These are phyloP conservation scores for Telopea speciosissima DNA, from an alignment of 177 flowering plant genomes.

Conservation along the genomic window DNA sequence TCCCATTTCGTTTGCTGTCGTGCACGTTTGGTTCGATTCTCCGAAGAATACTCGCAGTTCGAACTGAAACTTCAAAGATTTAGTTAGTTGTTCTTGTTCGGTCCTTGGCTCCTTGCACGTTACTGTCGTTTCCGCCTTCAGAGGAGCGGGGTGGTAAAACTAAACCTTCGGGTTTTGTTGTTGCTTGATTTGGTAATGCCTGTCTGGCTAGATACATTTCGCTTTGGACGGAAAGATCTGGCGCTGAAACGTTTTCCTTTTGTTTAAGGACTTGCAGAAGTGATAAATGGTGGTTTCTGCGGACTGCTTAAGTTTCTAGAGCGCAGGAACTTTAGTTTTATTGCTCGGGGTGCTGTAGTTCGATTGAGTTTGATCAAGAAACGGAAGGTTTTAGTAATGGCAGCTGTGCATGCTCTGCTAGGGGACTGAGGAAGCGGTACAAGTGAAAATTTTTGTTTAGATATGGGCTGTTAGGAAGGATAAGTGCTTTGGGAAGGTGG, in stretches of 20 bases:
- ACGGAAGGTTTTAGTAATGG: neutral
- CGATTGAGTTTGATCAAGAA: neutral
- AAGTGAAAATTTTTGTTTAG: neutral
- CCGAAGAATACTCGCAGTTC: neutral
- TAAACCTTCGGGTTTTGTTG: conserved; percentile 1
- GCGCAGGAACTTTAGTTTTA: neutral
- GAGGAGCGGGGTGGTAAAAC: neutral
- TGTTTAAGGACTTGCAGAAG: neutral
- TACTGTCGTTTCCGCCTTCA: neutral
- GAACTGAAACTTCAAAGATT: conserved; percentile 1
- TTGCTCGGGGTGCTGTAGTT: conserved; percentile 5
- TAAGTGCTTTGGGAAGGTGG: conserved; percentile 3
- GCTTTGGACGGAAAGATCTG: neutral
- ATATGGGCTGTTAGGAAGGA: neutral
- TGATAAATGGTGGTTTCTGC: conserved; percentile 3
- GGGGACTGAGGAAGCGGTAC: neutral
- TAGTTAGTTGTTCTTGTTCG: no score
- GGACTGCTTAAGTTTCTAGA: neutral
- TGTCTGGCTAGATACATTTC: neutral
- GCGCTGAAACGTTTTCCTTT: conserved; percentile 6
- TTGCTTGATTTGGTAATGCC: conserved; percentile 3
- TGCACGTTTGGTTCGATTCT: conserved; percentile 1
- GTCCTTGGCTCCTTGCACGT: neutral
- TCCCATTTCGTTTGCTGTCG: neutral
- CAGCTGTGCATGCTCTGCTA: neutral